A percentile compares a stretch with the other conserved stretches of the same genome.
phyloP scores from a whole-genome alignment of 75 land plant species.

The Pseudotsuga menziesii region DNA sequence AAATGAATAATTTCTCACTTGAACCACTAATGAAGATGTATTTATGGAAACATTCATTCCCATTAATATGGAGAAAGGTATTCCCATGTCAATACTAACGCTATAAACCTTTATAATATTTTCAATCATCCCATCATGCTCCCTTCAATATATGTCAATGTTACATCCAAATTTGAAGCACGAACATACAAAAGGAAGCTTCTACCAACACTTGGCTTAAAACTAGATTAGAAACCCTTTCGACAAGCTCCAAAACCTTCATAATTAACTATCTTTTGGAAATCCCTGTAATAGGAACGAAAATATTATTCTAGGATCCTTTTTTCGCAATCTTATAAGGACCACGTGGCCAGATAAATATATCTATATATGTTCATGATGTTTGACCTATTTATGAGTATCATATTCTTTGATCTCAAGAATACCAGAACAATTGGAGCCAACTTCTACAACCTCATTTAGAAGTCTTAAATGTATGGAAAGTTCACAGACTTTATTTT shows the following conservation, averaged over 20 bases:
- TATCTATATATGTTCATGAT: constrained; percentile 42
- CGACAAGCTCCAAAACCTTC: constrained; percentile 79
- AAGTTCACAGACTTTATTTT: constrained; percentile 68
- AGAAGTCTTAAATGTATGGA: constrained; percentile 67
- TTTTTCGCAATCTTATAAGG: constrained; percentile 35
- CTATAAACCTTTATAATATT: constrained; percentile 66
- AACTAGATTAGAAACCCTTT: constrained; percentile 73
- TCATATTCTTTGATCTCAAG: constrained; percentile 31
- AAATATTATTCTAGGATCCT: constrained; percentile 69
- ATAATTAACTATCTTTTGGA: constrained; percentile 46
- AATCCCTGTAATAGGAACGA: constrained; percentile 71
- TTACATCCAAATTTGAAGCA: constrained; percentile 72
- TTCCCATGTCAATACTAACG: constrained; percentile 41
- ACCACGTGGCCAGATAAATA: constrained; percentile 41
- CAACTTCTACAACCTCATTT: constrained; percentile 41
- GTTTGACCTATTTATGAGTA: constrained; percentile 25
- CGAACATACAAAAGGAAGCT: constrained; percentile 62
- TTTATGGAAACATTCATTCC: constrained; percentile 60
- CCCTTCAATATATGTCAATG: constrained; percentile 71
- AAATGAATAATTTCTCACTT: constrained; percentile 69
- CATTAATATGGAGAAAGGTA: constrained; percentile 76
- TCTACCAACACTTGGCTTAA: constrained; percentile 57
- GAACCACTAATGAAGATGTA: constrained; percentile 54
- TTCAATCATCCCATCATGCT: constrained; percentile 85
- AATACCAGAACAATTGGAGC: constrained; percentile 18